These are phyloP conservation scores for Termitomyces sp. DNA, from an alignment of 768 basidiomycete species.

Conservation along the genomic window DNA sequence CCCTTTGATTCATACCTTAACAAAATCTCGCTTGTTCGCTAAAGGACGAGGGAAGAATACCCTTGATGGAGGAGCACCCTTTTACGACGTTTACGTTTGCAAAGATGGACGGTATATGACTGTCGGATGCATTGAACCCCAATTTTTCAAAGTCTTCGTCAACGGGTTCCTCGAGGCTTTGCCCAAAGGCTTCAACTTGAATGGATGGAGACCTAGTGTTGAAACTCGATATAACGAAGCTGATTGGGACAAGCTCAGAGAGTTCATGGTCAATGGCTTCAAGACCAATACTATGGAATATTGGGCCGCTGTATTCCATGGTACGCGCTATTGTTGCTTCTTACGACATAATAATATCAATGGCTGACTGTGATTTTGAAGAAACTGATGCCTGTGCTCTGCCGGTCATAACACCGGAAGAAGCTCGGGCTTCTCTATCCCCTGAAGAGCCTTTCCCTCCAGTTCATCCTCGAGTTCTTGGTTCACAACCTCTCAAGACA, in stretches of 20 bases:
- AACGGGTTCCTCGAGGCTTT: conserved; percentile 49
- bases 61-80: conserved; percentile 77
- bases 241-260: conserved; percentile 54
- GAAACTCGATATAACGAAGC: conserved; percentile 40
- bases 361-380: conserved; percentile 19
- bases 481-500: conserved; percentile 18
- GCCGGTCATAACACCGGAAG: conserved; percentile 61
- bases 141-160: conserved; percentile 65
- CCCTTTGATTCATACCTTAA: conserved; percentile 50
- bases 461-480: conserved; percentile 47
- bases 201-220: conserved; percentile 54
- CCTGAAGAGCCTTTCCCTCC: conserved; percentile 36
- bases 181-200: conserved; percentile 37
- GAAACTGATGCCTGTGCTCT: conserved; percentile 71
- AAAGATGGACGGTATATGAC: conserved; percentile 74
- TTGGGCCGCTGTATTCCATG: conserved; percentile 67
- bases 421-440: conserved; percentile 48
- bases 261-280: conserved; percentile 67
- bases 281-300: conserved; percentile 54
- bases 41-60: conserved; percentile 51
- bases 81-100: conserved; percentile 73
- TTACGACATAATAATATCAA: neutral
- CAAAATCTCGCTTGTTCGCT: conserved; percentile 31
- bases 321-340: conserved; percentile 33
- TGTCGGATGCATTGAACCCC: conserved; percentile 72